Base-by-base conservation (phyloP, 1,284 basidiomycete species). In the Cryptococcus sp. region DNA sequence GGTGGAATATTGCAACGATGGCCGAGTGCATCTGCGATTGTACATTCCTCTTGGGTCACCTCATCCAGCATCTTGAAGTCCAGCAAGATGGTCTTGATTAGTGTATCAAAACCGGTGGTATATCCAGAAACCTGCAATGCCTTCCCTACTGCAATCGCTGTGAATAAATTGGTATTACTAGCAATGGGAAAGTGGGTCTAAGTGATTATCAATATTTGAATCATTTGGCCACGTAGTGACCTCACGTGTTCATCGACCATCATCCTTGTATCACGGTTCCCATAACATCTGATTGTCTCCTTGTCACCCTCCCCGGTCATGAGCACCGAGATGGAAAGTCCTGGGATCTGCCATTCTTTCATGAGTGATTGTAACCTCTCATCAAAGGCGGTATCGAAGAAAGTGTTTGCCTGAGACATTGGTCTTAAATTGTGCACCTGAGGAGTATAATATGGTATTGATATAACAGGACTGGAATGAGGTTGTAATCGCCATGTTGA, bases 71-170 rank as follows among this genome's bases (percentile, higher is more conserved):
- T 49, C 15, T 52, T 14, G 46, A 56, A 56, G 1, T 42, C 50
- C 1, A 50, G 55, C 5, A 52, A 38, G n/a, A 56, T 30, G 44
- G 48, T 46, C 38, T 52, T 46, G 49, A 56, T 45, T 5, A 4
- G 43, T 10, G 49, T 32, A 23, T 50, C 34, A 36, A 56, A 33
- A 5, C 10, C 14, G 1, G 7, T 10, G 11, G 4, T 15, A 7
- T 14, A 43, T 2, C 36, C 53, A 7, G 8, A 38, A 7, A 33
- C 1, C 23, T 41, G 5, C 4, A 55, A 43, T 4, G 48, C 53
- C n/a, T 55, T 13, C n/a, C 31, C 41, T 4, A 50, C 4, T 3
- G 48, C 53, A 7, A 55, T 30, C 7, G 48, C 47, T 7, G 53
- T 31, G 7, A 55, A 31, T 2, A 53, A n/a, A 32, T 45, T 46